Base-by-base conservation (phyloP, 306 rosid genomes). In the Prunus davidiana region DNA sequence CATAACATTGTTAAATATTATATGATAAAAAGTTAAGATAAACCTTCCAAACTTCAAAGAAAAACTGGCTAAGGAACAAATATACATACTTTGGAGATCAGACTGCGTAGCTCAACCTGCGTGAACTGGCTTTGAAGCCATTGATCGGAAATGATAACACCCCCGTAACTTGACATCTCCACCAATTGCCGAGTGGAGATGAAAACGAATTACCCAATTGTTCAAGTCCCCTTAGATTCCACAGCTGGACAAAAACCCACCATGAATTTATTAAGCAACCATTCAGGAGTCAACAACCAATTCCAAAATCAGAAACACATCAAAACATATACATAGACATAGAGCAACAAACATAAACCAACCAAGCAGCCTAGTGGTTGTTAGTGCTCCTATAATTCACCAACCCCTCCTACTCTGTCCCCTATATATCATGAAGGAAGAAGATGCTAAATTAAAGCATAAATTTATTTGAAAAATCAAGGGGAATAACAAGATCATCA, bases 41-140 rank as follows among this genome's bases (percentile, higher is more conserved):
- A 67, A 63, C 16, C 64, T 3, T 68, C 41, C 22, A 7, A 9
- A 13, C 55, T 62, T 64, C 20, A 64, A 85, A 45, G 47, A 47
- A 6, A 27, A 8, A n/a, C 28, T 18, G 63, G 18, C 74, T n/a
- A 77, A 50, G 71, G 30, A 43, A 62, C 34, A 71, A 57, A 32
- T 2, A 69, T 58, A 57, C 94, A 63, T 87, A 95, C 97, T 84
- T 88, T 92, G 8, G 96, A 88, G 77, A 90, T 85, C 66, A 95
- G 88, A 83, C 88, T 83, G 64, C 96, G 97, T 78, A 95, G 97
- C 90, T 95, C 96, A 22, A 95, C 97, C 80, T 95, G 99, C 9
- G 97, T 90, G 84, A 95, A 92, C 82, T 95, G 96, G 76, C 97
- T 84, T 19, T 95, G 97, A 82, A 95, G 99, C 96, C 82, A 89